Conservation (phyloP, 2,329 filamentous ascomycete genomes). For the Biscogniauxia sp. region DNA sequence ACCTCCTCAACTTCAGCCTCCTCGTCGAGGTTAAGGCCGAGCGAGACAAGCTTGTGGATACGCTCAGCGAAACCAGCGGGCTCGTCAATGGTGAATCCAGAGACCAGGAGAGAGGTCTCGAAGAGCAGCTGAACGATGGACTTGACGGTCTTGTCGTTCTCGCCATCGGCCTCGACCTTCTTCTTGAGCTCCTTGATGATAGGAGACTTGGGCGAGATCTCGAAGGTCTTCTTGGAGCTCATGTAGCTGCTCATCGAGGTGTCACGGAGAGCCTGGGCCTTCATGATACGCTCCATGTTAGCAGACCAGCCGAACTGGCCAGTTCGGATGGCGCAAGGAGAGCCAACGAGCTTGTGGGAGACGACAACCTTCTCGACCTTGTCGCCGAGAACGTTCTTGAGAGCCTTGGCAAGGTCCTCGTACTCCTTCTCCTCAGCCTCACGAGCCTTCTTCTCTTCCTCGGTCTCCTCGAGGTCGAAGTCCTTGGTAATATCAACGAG, state of each 20-base stretch:
- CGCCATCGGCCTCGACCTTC: slow-evolving; percentile 96
- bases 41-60: slow-evolving; percentile 98
- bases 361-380: slow-evolving; percentile 99
- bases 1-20: slow-evolving; percentile 71
- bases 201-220: slow-evolving; percentile 97
- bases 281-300: slow-evolving; percentile 99
- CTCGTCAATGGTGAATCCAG: slow-evolving; percentile 99
- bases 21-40: slow-evolving; percentile 97
- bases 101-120: slow-evolving; percentile 97
- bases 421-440: slow-evolving; percentile 98
- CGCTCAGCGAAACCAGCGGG: slow-evolving; percentile 96
- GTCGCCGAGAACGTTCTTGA: slow-evolving; percentile 99
- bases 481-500: slow-evolving; percentile 99
- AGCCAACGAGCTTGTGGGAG: slow-evolving; percentile 91
- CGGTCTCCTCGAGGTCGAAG: slow-evolving; percentile 99
- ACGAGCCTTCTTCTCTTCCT: slow-evolving; percentile 96
- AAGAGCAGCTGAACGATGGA: slow-evolving; percentile 97
- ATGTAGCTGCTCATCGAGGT: slow-evolving; percentile 99
- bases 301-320: slow-evolving; percentile 99
- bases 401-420: slow-evolving; percentile 88
- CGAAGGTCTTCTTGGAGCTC: slow-evolving; percentile 99
- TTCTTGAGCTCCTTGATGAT: slow-evolving; percentile 99
- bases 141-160: slow-evolving; percentile 99
- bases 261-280: slow-evolving; percentile 99
- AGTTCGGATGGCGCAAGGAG: slow-evolving; percentile 97